phyloP scores from a whole-genome alignment of 208 protist species.

The Sergeia podlipaevii region DNA sequence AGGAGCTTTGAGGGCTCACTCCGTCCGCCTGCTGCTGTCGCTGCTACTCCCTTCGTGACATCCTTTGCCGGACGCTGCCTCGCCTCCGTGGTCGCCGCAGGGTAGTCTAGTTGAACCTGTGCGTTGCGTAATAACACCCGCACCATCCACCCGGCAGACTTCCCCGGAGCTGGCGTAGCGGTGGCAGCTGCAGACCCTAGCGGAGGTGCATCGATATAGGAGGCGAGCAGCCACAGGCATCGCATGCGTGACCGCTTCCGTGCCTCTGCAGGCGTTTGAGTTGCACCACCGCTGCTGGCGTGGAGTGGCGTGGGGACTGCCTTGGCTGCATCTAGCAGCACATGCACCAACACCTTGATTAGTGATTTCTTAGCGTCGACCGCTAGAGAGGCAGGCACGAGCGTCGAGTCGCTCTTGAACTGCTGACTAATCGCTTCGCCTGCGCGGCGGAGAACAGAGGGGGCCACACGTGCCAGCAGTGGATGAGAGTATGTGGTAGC shows the following conservation, averaged over 20 bases:
- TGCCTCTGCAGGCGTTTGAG: constrained; percentile 17
- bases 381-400: constrained; percentile 20
- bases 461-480: no score
- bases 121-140: constrained; percentile 52
- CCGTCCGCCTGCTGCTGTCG: no score
- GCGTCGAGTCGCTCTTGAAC: constrained; percentile 15
- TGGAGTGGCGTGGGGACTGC: no score
- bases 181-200: not conserved
- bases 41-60: not conserved
- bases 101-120: constrained; percentile 35
- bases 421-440: constrained; percentile 24
- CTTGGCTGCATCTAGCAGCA: constrained; percentile 46
- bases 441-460: no score
- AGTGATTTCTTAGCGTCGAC: constrained; percentile 29
- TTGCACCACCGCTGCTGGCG: constrained; percentile 4
- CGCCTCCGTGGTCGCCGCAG: constrained; percentile 11
- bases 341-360: constrained; percentile 55
- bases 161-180: constrained; percentile 2
- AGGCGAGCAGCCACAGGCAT: constrained; percentile 42
- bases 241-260: constrained; percentile 29
- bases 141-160: constrained; percentile 52
- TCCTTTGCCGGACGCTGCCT: not conserved
- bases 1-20: not conserved
- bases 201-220: constrained; percentile 33
- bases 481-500: no score